Evolutionary conservation across 352 stramenopile genomes (phyloP).

Genomic region (Globisporangium recalcitrans): DNA sequence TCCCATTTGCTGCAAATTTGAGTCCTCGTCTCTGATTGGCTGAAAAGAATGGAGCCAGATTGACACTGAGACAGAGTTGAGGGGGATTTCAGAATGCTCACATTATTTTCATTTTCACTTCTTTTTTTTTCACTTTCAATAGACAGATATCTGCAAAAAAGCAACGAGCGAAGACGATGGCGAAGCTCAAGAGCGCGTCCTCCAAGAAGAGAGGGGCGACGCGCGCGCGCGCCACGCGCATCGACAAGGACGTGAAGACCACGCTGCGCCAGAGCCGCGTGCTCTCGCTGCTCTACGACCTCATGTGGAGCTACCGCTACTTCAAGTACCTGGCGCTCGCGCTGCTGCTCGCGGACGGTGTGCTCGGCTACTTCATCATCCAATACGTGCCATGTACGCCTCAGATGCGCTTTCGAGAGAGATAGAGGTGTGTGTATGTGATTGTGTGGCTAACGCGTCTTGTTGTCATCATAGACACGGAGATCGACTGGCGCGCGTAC

Average conservation of each 20-base stretch:
- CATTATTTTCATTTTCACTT: neutral
- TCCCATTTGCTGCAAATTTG: neutral
- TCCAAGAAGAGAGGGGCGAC: neutral
- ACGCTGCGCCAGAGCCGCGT: conserved; percentile 58
- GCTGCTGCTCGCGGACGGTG: conserved; percentile 53
- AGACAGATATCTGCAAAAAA: neutral
- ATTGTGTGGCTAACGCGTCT: neutral
- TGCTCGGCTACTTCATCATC: conserved; percentile 74
- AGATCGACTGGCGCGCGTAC: conserved; percentile 99
- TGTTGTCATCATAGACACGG: conserved; percentile 80
- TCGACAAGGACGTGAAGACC: conserved; percentile 86
- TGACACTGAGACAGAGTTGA: neutral
- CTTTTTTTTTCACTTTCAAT: no score
- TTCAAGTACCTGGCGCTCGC: conserved; percentile 56
- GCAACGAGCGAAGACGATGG: conserved; percentile 2
- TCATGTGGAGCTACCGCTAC: conserved; percentile 87
- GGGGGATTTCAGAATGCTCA: neutral
- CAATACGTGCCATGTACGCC: conserved; percentile 67
- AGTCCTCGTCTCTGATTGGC: neutral
- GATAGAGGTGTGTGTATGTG: neutral
- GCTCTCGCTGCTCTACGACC: conserved; percentile 71
- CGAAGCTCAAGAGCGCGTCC: conserved; percentile 2
- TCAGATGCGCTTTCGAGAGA: neutral
- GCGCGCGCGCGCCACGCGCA: conserved; percentile 58
- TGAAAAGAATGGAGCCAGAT: neutral